Percentiles rank a stretch among this genome's conserved stretches.
These are phyloP conservation scores for Clonostachys sp. DNA, from an alignment of 2,329 filamentous ascomycete species.

Conservation along the genomic window DNA sequence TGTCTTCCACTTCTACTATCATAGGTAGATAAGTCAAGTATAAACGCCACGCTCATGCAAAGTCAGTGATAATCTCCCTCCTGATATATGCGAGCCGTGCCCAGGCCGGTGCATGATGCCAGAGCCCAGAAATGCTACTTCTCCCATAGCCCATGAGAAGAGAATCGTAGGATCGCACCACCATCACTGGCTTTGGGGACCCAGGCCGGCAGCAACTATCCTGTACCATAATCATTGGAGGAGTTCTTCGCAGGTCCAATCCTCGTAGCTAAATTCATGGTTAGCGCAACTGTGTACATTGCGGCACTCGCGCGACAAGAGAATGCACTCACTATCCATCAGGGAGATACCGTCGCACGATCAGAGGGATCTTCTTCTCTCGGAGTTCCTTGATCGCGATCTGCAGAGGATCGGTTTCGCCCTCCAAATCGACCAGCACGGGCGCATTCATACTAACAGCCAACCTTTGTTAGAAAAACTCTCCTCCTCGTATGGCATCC, in stretches of 20 bases:
- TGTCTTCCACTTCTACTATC: neutral
- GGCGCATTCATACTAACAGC: slow-evolving; percentile 85
- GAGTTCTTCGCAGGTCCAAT: slow-evolving; percentile 98
- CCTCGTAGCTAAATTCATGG: slow-evolving; percentile 78
- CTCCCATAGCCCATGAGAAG: too few relatives aligned
- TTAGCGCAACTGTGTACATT: neutral
- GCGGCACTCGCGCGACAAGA: neutral
- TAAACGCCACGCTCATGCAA: slow-evolving; percentile 29
- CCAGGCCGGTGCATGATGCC: too few relatives aligned
- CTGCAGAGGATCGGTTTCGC: slow-evolving; percentile 94
- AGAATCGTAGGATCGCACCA: too few relatives aligned
- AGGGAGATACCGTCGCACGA: slow-evolving; percentile 90
- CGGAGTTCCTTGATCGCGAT: slow-evolving; percentile 96
- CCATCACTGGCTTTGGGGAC: too few relatives aligned
- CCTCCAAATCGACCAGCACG: slow-evolving; percentile 92
- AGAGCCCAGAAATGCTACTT: too few relatives aligned
- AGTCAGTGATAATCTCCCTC: neutral
- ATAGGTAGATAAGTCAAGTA: too few relatives aligned
- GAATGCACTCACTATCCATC: slow-evolving; percentile 77
- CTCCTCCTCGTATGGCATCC: neutral
- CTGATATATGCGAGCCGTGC: too few relatives aligned
- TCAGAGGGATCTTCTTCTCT: slow-evolving; percentile 97
- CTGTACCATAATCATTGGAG: slow-evolving; percentile 44
- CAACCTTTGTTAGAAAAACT: neutral
- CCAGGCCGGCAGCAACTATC: too few relatives aligned